A percentile compares a stretch with the other conserved stretches of the same genome.
These are phyloP conservation scores for Mycosarcoma mackinlayi DNA, from an alignment of 1,284 basidiomycete genomes.

Conservation along the genomic window DNA sequence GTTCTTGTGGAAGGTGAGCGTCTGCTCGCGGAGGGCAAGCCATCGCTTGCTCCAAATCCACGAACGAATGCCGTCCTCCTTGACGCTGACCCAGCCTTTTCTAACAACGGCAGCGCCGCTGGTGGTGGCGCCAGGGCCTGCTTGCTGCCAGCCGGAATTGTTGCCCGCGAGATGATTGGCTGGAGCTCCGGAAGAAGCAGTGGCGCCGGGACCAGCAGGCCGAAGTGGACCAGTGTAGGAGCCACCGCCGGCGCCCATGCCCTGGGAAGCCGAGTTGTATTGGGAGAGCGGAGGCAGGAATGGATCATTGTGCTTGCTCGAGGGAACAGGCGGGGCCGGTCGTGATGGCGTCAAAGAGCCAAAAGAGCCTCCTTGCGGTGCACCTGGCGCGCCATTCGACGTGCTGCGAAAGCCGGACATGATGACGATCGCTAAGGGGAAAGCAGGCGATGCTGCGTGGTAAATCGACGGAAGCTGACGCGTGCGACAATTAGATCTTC, in stretches of 20 bases:
- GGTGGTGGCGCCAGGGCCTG: conserved; percentile 43
- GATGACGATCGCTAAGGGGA: conserved; percentile 4
- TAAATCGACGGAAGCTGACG: no score
- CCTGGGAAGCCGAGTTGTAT: conserved; percentile 39
- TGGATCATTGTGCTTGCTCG: conserved; percentile 47
- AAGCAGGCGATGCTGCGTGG: not conserved
- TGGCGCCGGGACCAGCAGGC: conserved; percentile 57
- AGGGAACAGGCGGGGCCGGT: conserved; percentile 60
- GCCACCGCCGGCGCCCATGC: conserved; percentile 57
- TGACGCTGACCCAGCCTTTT: conserved; percentile 67
- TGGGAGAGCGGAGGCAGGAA: conserved; percentile 58
- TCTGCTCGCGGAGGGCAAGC: conserved; percentile 84
- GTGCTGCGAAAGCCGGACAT: conserved; percentile 48
- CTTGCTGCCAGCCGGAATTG: conserved; percentile 45
- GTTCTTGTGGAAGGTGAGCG: conserved; percentile 87
- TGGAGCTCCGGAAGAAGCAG: conserved; percentile 22
- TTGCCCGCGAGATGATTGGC: conserved; percentile 24
- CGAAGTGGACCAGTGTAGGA: conserved; percentile 62
- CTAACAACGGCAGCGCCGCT: conserved; percentile 59
- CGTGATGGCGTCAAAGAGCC: conserved; percentile 60
- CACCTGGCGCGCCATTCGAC: conserved; percentile 20
- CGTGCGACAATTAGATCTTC: no score
- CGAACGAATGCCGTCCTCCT: conserved; percentile 72
- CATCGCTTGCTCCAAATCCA: conserved; percentile 94
- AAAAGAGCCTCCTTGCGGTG: conserved; percentile 27